Evolutionary conservation across 805 yeast genomes (phyloP).

Genomic region (Ascoidea asiatica): DNA sequence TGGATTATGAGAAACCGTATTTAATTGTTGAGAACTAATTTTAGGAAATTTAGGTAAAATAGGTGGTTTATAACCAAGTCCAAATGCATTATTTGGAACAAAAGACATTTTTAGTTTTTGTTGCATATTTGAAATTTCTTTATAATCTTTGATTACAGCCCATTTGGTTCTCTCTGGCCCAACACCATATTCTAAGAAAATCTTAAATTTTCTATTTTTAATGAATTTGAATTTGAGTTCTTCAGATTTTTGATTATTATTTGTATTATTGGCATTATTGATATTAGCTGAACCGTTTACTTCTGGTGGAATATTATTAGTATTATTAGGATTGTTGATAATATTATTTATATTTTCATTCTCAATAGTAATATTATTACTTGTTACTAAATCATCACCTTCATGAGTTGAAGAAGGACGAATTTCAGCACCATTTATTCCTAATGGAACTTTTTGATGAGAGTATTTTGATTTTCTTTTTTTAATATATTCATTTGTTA

Average conservation of each 20-base stretch:
- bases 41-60: constrained; percentile 9
- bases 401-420: not conserved
- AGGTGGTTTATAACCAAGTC: not conserved
- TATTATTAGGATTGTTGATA: too few relatives aligned
- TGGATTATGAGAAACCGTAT: constrained; percentile 1
- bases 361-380: not conserved
- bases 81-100: constrained; percentile 25
- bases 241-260: not conserved
- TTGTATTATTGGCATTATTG: not conserved
- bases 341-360: too few relatives aligned
- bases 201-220: constrained; percentile 28
- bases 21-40: constrained; percentile 1
- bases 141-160: constrained; percentile 60
- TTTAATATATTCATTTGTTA: constrained; percentile 25
- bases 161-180: constrained; percentile 70
- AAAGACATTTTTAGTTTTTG: constrained; percentile 45
- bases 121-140: constrained; percentile 63
- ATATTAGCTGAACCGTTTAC: not conserved
- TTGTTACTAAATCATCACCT: not conserved
- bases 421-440: not conserved
- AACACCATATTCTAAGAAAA: constrained; percentile 85
- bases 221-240: not conserved
- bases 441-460: not conserved
- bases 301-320: not conserved
- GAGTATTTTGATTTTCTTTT: constrained; percentile 14